These are phyloP conservation scores for Porphyrellus sp. DNA, from an alignment of 1,284 basidiomycete genomes.

Conservation along the genomic window DNA sequence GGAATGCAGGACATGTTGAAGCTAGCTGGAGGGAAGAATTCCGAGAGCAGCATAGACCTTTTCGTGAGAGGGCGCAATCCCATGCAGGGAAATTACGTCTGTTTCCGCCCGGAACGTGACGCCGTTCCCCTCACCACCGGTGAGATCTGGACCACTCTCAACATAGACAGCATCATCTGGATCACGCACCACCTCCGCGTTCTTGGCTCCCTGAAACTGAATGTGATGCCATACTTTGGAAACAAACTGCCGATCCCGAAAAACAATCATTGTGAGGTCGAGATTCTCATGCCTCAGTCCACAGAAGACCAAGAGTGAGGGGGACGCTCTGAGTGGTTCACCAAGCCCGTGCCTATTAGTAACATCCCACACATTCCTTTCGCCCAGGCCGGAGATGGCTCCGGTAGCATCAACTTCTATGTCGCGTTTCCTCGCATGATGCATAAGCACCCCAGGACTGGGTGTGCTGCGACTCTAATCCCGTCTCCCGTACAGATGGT, in stretches of 20 bases:
- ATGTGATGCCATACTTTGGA: conserved; percentile 9
- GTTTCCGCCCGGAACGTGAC: conserved; percentile 1
- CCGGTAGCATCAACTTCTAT: conserved; percentile 10
- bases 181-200: conserved; percentile 1
- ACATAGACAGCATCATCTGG: conserved; percentile 15
- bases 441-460: neutral
- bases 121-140: neutral
- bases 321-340: conserved; percentile 7
- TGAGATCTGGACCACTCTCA: conserved; percentile 4
- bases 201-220: neutral
- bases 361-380: conserved; percentile 8
- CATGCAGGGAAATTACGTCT: conserved; percentile 4
- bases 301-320: neutral
- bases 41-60: neutral
- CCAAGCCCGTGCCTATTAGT: conserved; percentile 1
- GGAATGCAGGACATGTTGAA: conserved; percentile 5
- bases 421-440: conserved; percentile 11
- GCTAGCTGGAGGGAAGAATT: neutral
- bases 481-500: neutral
- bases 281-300: conserved; percentile 9
- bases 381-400: neutral
- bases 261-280: conserved; percentile 11
- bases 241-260: conserved; percentile 4
- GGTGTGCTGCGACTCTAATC: conserved; percentile 1
- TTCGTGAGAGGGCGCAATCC: conserved; percentile 7